Conservation (phyloP, 257 asterid genomes). For the Solanum habrochaites region DNA sequence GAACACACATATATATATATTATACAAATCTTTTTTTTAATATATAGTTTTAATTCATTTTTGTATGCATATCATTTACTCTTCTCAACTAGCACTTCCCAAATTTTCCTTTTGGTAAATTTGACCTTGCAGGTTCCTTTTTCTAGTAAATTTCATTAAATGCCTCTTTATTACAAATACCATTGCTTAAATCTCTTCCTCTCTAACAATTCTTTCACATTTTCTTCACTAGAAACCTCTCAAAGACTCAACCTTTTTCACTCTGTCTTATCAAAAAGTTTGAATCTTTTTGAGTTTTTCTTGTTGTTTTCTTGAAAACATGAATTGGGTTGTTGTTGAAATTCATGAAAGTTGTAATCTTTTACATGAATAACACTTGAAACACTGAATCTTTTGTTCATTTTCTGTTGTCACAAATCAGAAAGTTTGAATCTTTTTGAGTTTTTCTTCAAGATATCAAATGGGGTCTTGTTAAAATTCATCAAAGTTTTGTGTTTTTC, state of each 20-base stretch:
- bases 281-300: not conserved
- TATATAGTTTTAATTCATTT: conserved; percentile 22
- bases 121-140: conserved; percentile 47
- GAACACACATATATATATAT: too few relatives aligned
- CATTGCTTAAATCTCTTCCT: conserved; percentile 15
- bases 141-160: conserved; percentile 13
- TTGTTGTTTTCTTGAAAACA: not conserved
- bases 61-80: conserved; percentile 34
- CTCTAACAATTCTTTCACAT: not conserved
- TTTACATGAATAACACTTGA: not conserved
- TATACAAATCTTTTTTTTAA: conserved; percentile 5
- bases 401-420: not conserved
- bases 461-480: not conserved
- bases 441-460: not conserved
- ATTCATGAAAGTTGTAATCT: not conserved
- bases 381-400: not conserved
- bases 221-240: not conserved
- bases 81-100: conserved; percentile 2
- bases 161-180: conserved; percentile 1
- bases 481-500: not conserved
- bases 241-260: not conserved
- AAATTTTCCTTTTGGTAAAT: conserved; percentile 12
- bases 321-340: not conserved
- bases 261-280: not conserved
- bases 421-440: too few relatives aligned